Evolutionary conservation across 225 moss, liverwort and hornwort species (phyloP).

Genomic region (Physcomitrellopsis africana): DNA sequence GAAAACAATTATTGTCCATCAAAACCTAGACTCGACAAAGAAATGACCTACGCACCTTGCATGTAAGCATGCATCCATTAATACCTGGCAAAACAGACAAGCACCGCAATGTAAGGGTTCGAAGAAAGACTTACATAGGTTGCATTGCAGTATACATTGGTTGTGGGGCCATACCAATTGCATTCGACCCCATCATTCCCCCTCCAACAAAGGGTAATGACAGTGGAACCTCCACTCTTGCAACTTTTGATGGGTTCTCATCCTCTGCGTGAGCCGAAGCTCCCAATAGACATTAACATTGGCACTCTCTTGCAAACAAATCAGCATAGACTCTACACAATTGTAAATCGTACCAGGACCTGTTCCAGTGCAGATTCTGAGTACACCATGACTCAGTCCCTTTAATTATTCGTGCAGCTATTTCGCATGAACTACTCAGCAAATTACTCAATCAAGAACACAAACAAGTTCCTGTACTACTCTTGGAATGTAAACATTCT

Average conservation of each 20-base stretch:
- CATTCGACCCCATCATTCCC: constrained; percentile 73
- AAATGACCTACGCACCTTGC: constrained; percentile 97
- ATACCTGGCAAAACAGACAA: constrained; percentile 89
- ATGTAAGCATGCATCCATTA: constrained; percentile 87
- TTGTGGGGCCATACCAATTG: constrained; percentile 87
- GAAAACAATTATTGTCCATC: constrained; percentile 25
- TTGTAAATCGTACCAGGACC: background rate
- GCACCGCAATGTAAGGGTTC: constrained; percentile 74
- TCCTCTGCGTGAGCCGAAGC: constrained; percentile 88
- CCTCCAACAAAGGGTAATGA: constrained; percentile 80
- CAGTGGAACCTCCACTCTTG: constrained; percentile 82
- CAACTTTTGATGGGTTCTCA: constrained; percentile 91
- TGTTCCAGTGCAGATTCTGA: background rate
- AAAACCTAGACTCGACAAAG: constrained; percentile 59
- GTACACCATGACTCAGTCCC: background rate
- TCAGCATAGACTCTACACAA: constrained; percentile 1
- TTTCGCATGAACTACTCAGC: background rate
- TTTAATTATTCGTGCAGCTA: background rate
- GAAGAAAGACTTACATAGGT: constrained; percentile 87
- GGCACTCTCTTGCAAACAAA: constrained; percentile 43
- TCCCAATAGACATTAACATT: constrained; percentile 72
- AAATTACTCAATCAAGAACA: background rate
- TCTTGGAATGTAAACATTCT: background rate
- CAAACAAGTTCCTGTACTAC: background rate
- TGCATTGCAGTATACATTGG: constrained; percentile 88